Evolutionary conservation across 768 basidiomycete genomes (phyloP), one percentile per base, ranked within the genome.

Genomic region (Trametes maxima): DNA sequence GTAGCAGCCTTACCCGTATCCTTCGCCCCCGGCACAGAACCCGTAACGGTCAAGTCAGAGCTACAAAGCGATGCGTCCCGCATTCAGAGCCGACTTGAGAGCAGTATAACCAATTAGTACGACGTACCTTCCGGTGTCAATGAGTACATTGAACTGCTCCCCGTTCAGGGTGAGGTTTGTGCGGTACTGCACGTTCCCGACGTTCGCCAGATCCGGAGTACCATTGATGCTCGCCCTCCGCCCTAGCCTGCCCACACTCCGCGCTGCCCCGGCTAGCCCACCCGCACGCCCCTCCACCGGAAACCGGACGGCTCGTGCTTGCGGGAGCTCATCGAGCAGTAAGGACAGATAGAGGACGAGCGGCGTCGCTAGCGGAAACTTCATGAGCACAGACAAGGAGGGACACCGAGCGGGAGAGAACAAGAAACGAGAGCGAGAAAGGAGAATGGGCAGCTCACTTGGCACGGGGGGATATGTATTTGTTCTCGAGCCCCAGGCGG

Each of bases 61-160:
- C 73, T 73, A 47, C 10, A 28, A 33, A n/a, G 48, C 12, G 6
- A 13, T 35, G 14, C 42, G 14, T 25, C 10, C 47, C 37, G 6
- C 35, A 5, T 17, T 45, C 43, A 48, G 36, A 6, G 6, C 19
- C 25, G 17, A 46, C 21, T 36, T 11, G 35, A 36, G 21, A 19
- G 33, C 12, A 8, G 21, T 3, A 33, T 36, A 22, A 25, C 21
- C 44, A 22, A 46, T 36, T 24, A 35, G 47, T 14, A 28, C 19
- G 25, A 61, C 68, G 42, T 56, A 73, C 71, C 72, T 74, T 51
- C 73, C 73, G 1, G 73, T 74, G 52, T 75, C 73, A 40, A 73
- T 63, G 24, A 71, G 64, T 33, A 71, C 70, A 10, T 59, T 49
- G 57, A 72, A 64, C 19, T 49, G 60, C 46, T 63, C 52, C 37